Base-by-base conservation (phyloP, 2,329 filamentous ascomycete species). In the Fusarium nisikadoi region DNA sequence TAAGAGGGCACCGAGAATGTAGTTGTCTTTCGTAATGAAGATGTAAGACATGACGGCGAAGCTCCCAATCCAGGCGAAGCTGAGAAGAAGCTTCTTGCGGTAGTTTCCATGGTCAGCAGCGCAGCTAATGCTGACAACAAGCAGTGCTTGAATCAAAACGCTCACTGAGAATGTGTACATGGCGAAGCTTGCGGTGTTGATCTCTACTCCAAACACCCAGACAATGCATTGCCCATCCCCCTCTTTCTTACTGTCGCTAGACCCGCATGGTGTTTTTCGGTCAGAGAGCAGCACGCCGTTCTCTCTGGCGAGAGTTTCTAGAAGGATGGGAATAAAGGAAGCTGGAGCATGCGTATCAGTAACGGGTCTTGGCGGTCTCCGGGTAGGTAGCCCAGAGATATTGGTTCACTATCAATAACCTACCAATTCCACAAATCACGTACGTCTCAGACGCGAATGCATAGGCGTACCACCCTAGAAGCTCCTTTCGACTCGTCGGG, bases 81-180 rank as follows among this genome's bases (percentile, higher is more conserved):
- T 85, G 23, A 98, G 85, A 25, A 99, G 86, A 25, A 99, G 88
- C 59, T 91, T 92, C 86, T 98, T 99, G 66, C 96, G 91, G 84
- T 95, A 96, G 75, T 89, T 92, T 70, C 96, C 96, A 82, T 98
- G 95, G 80, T 99, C 96, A 63, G 96, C 96, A 12, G 95, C 95
- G 61, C 94, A 96, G 78, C 94, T 97, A 86, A 99, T 97, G 78
- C 94, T 97, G 71, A 99, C 94, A 46, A 99, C 97, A 35, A 98
- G 84, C 33, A 98, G 83, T 3, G 95, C 93, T 80, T 99, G 96
- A 16, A 98, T 81, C 25, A 98, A 82, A 3, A 99, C 96, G 79
- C 94, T 97, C 77, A 97, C 86, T 64, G 94, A 97, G 82, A 99
- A 99, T 4, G 94, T 98, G 83, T 98, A 98, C 94, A 98, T 97